A percentile compares a stretch with the other conserved stretches of the same genome.
Conservation (phyloP, 2,329 filamentous ascomycete genomes). For the Fusarium hostae region DNA sequence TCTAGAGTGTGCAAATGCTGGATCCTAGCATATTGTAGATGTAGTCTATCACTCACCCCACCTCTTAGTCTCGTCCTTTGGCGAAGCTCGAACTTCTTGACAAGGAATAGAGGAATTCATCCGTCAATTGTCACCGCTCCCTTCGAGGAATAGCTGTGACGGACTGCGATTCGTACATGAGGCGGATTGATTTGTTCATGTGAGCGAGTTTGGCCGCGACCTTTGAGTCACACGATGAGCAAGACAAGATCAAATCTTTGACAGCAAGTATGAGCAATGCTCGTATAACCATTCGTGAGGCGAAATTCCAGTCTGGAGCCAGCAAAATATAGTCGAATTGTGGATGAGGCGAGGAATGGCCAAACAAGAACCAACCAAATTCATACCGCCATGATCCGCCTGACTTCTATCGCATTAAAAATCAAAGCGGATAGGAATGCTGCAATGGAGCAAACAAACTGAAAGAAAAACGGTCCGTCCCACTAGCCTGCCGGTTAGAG, state of each 20-base stretch:
- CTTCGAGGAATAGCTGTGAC: slow-evolving; percentile 9
- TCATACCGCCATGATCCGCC: slow-evolving; percentile 32
- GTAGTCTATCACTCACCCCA: slow-evolving; percentile 34
- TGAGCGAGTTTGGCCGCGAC: slow-evolving; percentile 31
- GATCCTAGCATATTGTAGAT: slow-evolving; percentile 35
- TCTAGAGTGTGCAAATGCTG: slow-evolving; percentile 40
- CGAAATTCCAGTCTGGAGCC: slow-evolving; percentile 27
- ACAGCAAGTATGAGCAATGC: slow-evolving; percentile 39
- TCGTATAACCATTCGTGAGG: slow-evolving; percentile 32
- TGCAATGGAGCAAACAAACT: slow-evolving; percentile 19
- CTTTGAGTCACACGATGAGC: slow-evolving; percentile 38
- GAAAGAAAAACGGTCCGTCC: slow-evolving; percentile 45
- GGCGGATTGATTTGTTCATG: slow-evolving; percentile 35
- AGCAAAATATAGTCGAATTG: slow-evolving; percentile 16
- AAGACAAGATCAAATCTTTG: slow-evolving; percentile 32
- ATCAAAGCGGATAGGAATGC: slow-evolving; percentile 15
- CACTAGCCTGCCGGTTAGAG: slow-evolving; percentile 38
- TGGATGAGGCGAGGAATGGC: slow-evolving; percentile 33
- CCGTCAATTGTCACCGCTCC: slow-evolving; percentile 26
- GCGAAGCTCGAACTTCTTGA: slow-evolving; percentile 24
- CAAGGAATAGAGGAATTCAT: slow-evolving; percentile 26
- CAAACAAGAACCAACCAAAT: slow-evolving; percentile 36
- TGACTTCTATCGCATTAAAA: slow-evolving; percentile 19
- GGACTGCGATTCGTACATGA: slow-evolving; percentile 29
- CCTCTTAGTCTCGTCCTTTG: slow-evolving; percentile 15